Conservation (phyloP, 2,329 filamentous ascomycete genomes). For the Pyrenophora graminea region DNA sequence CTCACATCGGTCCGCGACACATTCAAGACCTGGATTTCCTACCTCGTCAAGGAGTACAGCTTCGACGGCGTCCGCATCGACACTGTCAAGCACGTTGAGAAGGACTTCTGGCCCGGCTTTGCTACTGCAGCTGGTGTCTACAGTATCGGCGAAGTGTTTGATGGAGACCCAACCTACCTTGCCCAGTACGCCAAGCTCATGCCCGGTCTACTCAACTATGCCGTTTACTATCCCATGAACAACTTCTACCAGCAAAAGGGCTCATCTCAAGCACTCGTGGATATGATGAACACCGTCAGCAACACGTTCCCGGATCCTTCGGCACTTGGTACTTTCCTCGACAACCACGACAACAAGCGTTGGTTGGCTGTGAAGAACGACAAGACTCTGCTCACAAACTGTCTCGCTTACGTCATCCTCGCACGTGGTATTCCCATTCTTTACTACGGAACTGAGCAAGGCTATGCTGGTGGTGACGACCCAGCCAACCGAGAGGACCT, state of each 20-base stretch:
- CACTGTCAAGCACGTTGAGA: constrained; percentile 65
- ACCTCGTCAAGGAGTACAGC: constrained; percentile 36
- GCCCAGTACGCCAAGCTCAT: constrained; percentile 59
- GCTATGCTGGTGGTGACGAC: constrained; percentile 44
- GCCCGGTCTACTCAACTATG: constrained; percentile 66
- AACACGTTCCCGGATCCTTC: constrained; percentile 40
- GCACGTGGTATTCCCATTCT: constrained; percentile 48
- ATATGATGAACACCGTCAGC: constrained; percentile 43
- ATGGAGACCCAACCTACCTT: constrained; percentile 58
- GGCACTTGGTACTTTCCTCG: constrained; percentile 45
- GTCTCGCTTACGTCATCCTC: constrained; percentile 45
- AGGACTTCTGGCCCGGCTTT: constrained; percentile 62
- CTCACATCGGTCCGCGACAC: constrained; percentile 29
- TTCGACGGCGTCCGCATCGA: constrained; percentile 64
- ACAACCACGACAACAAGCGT: constrained; percentile 49
- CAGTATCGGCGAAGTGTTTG: constrained; percentile 63
- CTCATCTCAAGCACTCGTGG: constrained; percentile 38
- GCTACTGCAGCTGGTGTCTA: constrained; percentile 61
- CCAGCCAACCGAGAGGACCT: constrained; percentile 49
- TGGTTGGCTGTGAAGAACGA: constrained; percentile 46
- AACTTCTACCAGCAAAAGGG: constrained; percentile 43
- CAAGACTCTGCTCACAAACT: constrained; percentile 44
- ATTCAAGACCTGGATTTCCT: constrained; percentile 37
- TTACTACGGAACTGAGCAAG: constrained; percentile 48
- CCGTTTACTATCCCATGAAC: constrained; percentile 51